These are phyloP conservation scores for Termitomyces titanicus DNA, from an alignment of 768 basidiomycete species.

Conservation along the genomic window DNA sequence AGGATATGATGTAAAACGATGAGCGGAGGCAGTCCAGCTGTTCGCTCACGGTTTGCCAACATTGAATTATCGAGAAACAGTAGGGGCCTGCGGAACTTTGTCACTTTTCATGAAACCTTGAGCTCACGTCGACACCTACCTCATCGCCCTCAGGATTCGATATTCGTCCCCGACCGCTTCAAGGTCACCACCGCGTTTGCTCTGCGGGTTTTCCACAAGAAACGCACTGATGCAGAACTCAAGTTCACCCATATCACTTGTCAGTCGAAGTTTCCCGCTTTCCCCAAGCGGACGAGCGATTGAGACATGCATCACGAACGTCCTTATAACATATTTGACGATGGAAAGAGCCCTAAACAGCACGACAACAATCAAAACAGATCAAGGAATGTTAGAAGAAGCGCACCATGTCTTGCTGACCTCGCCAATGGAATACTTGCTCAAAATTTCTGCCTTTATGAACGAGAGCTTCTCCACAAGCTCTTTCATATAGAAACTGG, in stretches of 20 bases:
- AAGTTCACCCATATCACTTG: constrained; percentile 94
- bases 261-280: constrained; percentile 89
- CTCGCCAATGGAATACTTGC: constrained; percentile 69
- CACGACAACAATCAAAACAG: neutral
- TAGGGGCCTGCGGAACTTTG: constrained; percentile 55
- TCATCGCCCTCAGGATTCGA: constrained; percentile 76
- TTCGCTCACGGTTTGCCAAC: constrained; percentile 63
- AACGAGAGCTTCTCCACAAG: constrained; percentile 84
- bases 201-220: constrained; percentile 52
- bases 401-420: constrained; percentile 69
- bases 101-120: constrained; percentile 1
- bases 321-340: constrained; percentile 75
- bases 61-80: constrained; percentile 82
- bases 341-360: constrained; percentile 55
- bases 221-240: constrained; percentile 91
- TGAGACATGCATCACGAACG: constrained; percentile 91
- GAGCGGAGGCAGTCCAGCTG: constrained; percentile 77
- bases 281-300: constrained; percentile 91
- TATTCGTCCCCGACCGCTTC: constrained; percentile 87
- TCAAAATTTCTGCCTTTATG: constrained; percentile 74
- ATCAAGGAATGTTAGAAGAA: neutral
- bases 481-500: constrained; percentile 90
- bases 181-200: constrained; percentile 61
- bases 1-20: constrained; percentile 91
- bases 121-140: constrained; percentile 45